Evolutionary conservation across 305 asterid species (phyloP), one percentile per base, ranked within the genome.

Genomic region (Nicotiana rustica): DNA sequence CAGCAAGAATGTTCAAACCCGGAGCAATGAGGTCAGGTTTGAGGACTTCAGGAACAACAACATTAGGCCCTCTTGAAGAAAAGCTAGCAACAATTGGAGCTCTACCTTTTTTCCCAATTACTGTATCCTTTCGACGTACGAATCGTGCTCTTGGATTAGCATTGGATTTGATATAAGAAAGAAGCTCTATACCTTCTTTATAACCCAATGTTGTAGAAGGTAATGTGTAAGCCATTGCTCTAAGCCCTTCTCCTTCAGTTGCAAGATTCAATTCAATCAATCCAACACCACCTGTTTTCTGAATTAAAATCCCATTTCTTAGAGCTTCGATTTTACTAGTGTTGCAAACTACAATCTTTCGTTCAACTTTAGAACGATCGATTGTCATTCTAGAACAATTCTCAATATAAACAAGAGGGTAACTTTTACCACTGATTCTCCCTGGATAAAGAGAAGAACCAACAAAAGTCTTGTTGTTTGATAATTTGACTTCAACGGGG

Each of bases 331-430:
- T 3, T 15, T 25, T 75, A 44, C 82, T 57, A 3, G 67, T 36
- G 29, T 75, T 60, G 66, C 80, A 71, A 38, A 71, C 33, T 6
- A 56, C 62, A n/a, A 82, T 5, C 31, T 33, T 81, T 56, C 84
- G 61, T 25, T 10, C 15, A 61, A 29, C 31, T 85, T 44, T 10
- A 87, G 84, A 21, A 86, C 90, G 19, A 90, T 86, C 12, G 91
- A 86, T 3, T 10, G 1, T 91, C 92, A 1, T 87, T 64, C 38
- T 88, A 55, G 82, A 93, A 89, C 77, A 64, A 47, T 86, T 87
- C 86, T 88, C 84, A 0, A 90, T 82, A 79, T 61, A 79, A 14
- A 83, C 86, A 44, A 78, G 73, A 0, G 89, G 87, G 5, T 69
- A 81, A 47, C 10, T 3, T 10, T 49, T 64, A 1, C 41, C 49